These are phyloP conservation scores for Lindgomyces ingoldianus DNA, from an alignment of 495 filamentous ascomycete genomes.

Conservation along the genomic window DNA sequence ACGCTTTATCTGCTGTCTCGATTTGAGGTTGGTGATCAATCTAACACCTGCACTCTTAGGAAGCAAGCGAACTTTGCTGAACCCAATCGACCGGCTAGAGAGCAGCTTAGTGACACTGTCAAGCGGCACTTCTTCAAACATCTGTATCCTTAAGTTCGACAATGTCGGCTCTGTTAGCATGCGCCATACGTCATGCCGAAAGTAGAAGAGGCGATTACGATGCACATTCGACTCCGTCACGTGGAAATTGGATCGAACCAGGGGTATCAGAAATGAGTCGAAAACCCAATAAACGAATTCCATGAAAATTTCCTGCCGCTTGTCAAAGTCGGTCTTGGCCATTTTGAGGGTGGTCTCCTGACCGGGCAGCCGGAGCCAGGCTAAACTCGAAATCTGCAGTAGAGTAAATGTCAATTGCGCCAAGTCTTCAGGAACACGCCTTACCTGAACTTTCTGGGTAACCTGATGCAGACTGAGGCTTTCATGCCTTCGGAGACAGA, in stretches of 20 bases:
- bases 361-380: constrained; percentile 68
- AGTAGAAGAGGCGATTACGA: constrained; percentile 84
- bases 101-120: constrained; percentile 61
- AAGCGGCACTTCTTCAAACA: constrained; percentile 76
- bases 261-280: constrained; percentile 85
- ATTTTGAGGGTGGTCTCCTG: constrained; percentile 52
- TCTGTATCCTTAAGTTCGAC: constrained; percentile 63
- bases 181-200: constrained; percentile 90
- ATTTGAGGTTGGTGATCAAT: constrained; percentile 82
- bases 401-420: constrained; percentile 22
- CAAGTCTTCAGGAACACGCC: constrained; percentile 24
- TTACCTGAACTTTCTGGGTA: constrained; percentile 73
- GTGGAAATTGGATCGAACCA: constrained; percentile 85
- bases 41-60: constrained; percentile 72
- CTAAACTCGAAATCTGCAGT: constrained; percentile 48
- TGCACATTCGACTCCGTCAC: constrained; percentile 87
- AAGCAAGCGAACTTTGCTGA: constrained; percentile 75
- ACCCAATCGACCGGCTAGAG: constrained; percentile 64
- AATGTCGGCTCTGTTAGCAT: constrained; percentile 72
- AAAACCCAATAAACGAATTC: constrained; percentile 92
- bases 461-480: constrained; percentile 76
- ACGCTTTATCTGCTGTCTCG: constrained; percentile 56
- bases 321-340: constrained; percentile 68
- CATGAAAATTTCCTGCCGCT: constrained; percentile 74
- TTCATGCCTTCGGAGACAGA: constrained; percentile 78